These are phyloP conservation scores for Hypoxylon rubiginosum DNA, from an alignment of 2,329 filamentous ascomycete species.

Conservation along the genomic window DNA sequence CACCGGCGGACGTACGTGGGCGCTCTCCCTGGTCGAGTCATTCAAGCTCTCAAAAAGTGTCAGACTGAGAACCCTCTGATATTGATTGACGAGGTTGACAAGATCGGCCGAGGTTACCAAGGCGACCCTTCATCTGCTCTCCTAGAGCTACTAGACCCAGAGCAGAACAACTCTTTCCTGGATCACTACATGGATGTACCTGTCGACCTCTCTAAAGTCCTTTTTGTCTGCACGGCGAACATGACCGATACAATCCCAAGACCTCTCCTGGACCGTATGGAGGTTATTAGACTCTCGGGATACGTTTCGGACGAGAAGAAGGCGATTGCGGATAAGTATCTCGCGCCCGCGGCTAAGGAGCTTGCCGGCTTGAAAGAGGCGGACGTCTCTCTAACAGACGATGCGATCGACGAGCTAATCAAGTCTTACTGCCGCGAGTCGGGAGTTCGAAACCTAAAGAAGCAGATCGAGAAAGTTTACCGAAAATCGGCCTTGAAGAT, in stretches of 20 bases:
- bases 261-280: slow-evolving; percentile 95
- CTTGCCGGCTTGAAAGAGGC: slow-evolving; percentile 90
- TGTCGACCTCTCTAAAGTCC: slow-evolving; percentile 95
- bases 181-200: slow-evolving; percentile 99
- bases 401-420: slow-evolving; percentile 95
- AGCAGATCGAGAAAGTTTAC: slow-evolving; percentile 99
- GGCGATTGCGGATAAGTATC: slow-evolving; percentile 94
- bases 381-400: slow-evolving; percentile 86
- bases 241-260: slow-evolving; percentile 98
- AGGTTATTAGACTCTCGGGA: slow-evolving; percentile 94
- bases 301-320: slow-evolving; percentile 99
- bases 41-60: slow-evolving; percentile 98
- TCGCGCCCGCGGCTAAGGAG: slow-evolving; percentile 94
- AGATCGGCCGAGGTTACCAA: slow-evolving; percentile 96
- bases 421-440: slow-evolving; percentile 99
- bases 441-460: slow-evolving; percentile 97
- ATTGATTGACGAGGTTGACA: slow-evolving; percentile 97
- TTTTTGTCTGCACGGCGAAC: slow-evolving; percentile 99
- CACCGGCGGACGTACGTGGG: slow-evolving; percentile 97
- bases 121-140: slow-evolving; percentile 95
- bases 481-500: slow-evolving; percentile 98
- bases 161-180: slow-evolving; percentile 97
- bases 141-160: slow-evolving; percentile 92
- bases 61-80: slow-evolving; percentile 98
- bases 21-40: slow-evolving; percentile 93